Conservation (phyloP, 2,329 filamentous ascomycete genomes). For the Chaetothyriales sp. region DNA sequence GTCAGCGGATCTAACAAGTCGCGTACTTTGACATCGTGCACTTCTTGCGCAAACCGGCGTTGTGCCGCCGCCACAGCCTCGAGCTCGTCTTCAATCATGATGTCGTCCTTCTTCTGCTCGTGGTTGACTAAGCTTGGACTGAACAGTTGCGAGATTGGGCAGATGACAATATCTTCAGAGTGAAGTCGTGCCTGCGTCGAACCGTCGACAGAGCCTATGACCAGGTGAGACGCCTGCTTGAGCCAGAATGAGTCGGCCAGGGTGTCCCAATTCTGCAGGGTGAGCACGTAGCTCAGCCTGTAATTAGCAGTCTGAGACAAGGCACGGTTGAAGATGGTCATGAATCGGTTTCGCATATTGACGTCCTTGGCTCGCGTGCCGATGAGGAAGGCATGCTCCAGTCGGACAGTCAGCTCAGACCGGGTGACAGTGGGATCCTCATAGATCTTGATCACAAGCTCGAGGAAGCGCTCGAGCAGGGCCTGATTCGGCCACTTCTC, state of each 20-base stretch:
- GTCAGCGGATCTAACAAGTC: constrained; percentile 81
- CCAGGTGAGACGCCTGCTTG: constrained; percentile 80
- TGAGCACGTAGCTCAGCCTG: constrained; percentile 74
- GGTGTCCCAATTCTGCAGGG: constrained; percentile 92
- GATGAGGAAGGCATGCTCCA: constrained; percentile 97
- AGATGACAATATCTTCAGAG: constrained; percentile 65
- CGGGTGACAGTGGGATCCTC: constrained; percentile 91
- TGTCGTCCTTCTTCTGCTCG: constrained; percentile 45
- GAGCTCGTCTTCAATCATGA: constrained; percentile 68
- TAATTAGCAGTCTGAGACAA: constrained; percentile 83
- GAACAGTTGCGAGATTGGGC: constrained; percentile 59
- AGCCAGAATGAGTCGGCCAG: constrained; percentile 93
- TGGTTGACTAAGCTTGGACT: constrained; percentile 47
- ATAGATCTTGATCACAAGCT: constrained; percentile 94
- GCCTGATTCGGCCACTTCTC: constrained; percentile 70
- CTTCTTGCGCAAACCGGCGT: constrained; percentile 65
- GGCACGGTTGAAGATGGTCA: constrained; percentile 89
- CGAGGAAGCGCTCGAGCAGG: constrained; percentile 81
- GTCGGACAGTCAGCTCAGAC: constrained; percentile 86
- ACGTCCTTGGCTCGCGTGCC: constrained; percentile 86
- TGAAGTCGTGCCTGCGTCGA: constrained; percentile 65
- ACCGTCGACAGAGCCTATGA: constrained; percentile 82
- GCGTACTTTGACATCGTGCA: constrained; percentile 72
- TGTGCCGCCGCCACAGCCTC: constrained; percentile 66
- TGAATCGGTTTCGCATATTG: constrained; percentile 91